Evolutionary conservation across 768 basidiomycete genomes (phyloP), one percentile per base, ranked within the genome.

Genomic region (Trametes gibbosa): DNA sequence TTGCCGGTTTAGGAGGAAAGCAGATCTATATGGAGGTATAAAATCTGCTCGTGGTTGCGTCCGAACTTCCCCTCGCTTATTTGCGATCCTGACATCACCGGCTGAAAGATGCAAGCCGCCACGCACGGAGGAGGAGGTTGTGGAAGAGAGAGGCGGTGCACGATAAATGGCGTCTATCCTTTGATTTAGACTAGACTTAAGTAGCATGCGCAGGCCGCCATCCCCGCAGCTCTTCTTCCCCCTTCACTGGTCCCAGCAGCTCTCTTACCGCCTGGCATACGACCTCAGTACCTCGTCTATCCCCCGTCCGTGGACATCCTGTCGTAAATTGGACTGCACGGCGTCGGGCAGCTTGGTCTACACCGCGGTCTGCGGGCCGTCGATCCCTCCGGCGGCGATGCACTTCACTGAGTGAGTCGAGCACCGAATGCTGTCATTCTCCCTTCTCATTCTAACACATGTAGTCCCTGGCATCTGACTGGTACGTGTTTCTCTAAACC

Each of bases 391-490:
- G 14, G 41, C 41, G 17, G 41, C n/a, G 1, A 55, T 55, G 54
- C 34, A 55, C 19, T 39, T n/a, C 37, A 27, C 54, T 35, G 46
- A 55, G 54, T 55, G 46, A 55, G 54, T 55, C 24, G 19, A 7
- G 19, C 29, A 34, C 8, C 32, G 17, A 16, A 19, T 10, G 29
- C 29, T 7, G n/a, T 17, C 17, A 19, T 17, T n/a, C n/a, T 2
- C 1, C 21, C 5, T 39, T 2, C 50, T 39, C 21, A 50, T 14
- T 48, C 5, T n/a, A 37, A 4, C 10, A 17, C 24, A n/a, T 29
- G 42, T 46, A 73, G 70, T 9, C 66, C 72, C 17, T 73, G 70
- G 70, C 67, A 70, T 37, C 43, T 72, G 23, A 68, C 67, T 21
- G 65, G 72, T 72, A 56, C 12, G 50, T 35, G n/a, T 21, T 6